Evolutionary conservation across 2,329 filamentous ascomycete species (phyloP), one percentile per base, ranked within the genome.

Genomic region (Aspergillus udagawae): DNA sequence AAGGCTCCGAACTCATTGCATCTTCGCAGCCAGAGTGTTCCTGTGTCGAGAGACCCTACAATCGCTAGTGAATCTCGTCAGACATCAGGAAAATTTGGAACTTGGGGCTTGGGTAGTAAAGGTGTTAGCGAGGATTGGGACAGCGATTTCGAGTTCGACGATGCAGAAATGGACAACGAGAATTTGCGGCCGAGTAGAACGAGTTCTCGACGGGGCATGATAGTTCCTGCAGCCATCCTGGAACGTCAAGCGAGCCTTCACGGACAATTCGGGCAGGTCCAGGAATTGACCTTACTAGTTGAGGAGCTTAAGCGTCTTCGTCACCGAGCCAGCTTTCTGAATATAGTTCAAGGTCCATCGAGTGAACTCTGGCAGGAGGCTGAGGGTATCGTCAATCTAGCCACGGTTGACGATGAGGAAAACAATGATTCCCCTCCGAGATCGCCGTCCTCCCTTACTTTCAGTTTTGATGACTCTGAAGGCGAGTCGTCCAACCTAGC

Each of bases 91-190:
- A 87, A 87, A 65, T 87, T 86, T 66, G 84, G 83, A 44, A 86
- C 85, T 3, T 87, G 85, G 85, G 83, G 83, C n/a, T 75, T 87
- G 29, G 85, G 85, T 20, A 85, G 80, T 69, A 87, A 88, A 66
- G 84, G 82, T 49, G 83, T 85, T 23, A 87, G 82, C 25, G 85
- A 88, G 67, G 85, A 88, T 67, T 88, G 85, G 85, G 85, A 87
- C 65, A 84, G 85, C 53, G 85, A 88, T 65, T 88, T 88, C 65
- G 85, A 87, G 56, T 87, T 87, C 69, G 82, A 82, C 23, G 83
- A 85, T 50, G 69, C 75, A 12, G 74, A 78, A 27, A 79, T 82
- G 25, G 67, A 59, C 49, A 70, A 68, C 50, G 72, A 83, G 79
- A 77, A 70, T 75, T 60, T 63, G 35, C 64, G 67, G 29, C 58